These are phyloP conservation scores for Moniliophthora roreri DNA, from an alignment of 1,284 basidiomycete genomes.

Conservation along the genomic window DNA sequence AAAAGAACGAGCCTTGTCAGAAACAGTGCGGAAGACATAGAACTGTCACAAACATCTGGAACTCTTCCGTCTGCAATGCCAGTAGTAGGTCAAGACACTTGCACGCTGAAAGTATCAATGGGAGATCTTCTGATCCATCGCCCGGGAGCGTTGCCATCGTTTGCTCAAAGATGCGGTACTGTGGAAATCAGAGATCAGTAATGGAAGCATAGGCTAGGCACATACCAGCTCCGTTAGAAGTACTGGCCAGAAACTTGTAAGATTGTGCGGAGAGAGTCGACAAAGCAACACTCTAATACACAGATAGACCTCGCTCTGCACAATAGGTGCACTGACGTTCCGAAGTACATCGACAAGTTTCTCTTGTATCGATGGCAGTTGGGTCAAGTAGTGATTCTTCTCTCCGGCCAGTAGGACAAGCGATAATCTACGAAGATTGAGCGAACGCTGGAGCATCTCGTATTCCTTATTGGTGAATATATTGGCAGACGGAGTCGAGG, in stretches of 20 bases:
- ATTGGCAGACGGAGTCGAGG: constrained; percentile 87
- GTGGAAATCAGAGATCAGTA: constrained; percentile 1
- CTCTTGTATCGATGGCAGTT: constrained; percentile 93
- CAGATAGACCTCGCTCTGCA: constrained; percentile 93
- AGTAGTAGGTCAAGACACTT: constrained; percentile 94
- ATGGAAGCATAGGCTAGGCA: constrained; percentile 8
- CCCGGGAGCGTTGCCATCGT: constrained; percentile 58
- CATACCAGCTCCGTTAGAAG: constrained; percentile 88
- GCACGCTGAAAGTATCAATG: constrained; percentile 83
- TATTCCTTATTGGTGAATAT: constrained; percentile 97
- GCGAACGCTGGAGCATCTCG: constrained; percentile 87
- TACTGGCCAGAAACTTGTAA: constrained; percentile 97
- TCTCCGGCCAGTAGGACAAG: constrained; percentile 85
- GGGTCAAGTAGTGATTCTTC: constrained; percentile 87
- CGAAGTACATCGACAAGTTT: constrained; percentile 93
- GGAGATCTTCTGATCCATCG: constrained; percentile 83
- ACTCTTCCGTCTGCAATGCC: constrained; percentile 93
- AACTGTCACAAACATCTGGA: constrained; percentile 78
- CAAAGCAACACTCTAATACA: constrained; percentile 91
- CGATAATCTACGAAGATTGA: constrained; percentile 87
- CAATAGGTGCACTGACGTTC: constrained; percentile 77
- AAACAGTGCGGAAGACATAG: not conserved
- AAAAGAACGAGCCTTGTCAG: constrained; percentile 7
- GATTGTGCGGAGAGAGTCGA: constrained; percentile 88
- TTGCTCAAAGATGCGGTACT: constrained; percentile 81